Conservation (phyloP, 345 rosid species). For the Moricandia moricandioides region DNA sequence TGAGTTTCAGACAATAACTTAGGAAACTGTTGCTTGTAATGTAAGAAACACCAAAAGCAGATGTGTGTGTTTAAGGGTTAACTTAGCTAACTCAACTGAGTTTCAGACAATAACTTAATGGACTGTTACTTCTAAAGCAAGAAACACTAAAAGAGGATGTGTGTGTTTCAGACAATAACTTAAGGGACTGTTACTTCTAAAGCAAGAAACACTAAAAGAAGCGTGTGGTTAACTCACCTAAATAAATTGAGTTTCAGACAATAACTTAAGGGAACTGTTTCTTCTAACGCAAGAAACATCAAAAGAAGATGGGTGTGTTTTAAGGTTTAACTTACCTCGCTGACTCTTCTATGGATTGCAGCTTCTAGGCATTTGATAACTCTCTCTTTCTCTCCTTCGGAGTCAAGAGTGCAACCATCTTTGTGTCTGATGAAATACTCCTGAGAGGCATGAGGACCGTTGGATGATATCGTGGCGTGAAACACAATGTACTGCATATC, state of each 20-base stretch:
- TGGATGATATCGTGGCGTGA: constrained; percentile 74
- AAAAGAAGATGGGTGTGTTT: background rate
- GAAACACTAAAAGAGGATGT: background rate
- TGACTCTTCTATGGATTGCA: constrained; percentile 76
- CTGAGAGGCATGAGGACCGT: constrained; percentile 78
- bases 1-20: background rate
- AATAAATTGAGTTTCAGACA: background rate
- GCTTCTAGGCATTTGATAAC: constrained; percentile 90
- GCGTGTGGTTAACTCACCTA: background rate
- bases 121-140: background rate
- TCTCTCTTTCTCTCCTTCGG: constrained; percentile 82
- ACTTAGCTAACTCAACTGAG: background rate
- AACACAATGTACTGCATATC: constrained; percentile 97
- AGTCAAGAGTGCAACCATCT: constrained; percentile 88
- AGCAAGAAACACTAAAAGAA: background rate
- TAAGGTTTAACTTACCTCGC: constrained; percentile 57
- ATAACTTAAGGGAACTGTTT: background rate
- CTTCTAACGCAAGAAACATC: background rate
- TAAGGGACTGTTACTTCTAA: background rate
- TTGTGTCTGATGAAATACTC: constrained; percentile 87
- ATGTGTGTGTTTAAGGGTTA: background rate
- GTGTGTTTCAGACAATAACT: background rate
- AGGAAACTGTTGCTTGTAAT: background rate
- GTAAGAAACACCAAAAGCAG: background rate
- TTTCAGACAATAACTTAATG: background rate